phyloP scores from a whole-genome alignment of 2,329 filamentous ascomycete species.

The Endoconidiophora polonica region DNA sequence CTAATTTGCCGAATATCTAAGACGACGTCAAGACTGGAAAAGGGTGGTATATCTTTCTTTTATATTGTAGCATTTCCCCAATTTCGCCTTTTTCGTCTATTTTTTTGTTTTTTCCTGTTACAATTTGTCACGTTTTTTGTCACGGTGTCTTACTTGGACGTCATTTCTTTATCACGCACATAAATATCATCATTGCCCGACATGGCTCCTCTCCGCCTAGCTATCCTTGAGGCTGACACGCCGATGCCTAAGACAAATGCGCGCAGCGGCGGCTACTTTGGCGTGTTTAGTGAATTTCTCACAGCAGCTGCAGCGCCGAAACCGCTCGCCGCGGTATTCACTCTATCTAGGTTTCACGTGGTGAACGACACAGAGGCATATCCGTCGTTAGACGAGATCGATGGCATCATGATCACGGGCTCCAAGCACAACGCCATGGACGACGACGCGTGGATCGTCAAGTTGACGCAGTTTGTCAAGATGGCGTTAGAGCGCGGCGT shows the following conservation, averaged over 20 bases:
- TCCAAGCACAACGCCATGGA: conserved; percentile 60
- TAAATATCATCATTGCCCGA: not conserved
- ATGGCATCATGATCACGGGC: conserved; percentile 71
- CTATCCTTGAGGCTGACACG: conserved; percentile 76
- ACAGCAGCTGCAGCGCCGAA: conserved; percentile 28
- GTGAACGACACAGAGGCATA: conserved; percentile 45
- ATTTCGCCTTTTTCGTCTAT: not conserved
- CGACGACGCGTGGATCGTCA: conserved; percentile 57
- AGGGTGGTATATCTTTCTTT: not conserved
- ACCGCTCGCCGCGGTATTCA: conserved; percentile 30
- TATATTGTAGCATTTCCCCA: not conserved
- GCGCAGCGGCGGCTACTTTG: conserved; percentile 56
- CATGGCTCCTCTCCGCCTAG: conserved; percentile 49
- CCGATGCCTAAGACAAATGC: conserved; percentile 47
- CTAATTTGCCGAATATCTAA: not conserved
- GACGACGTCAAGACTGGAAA: too few species aligned
- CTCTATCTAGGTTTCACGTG: conserved; percentile 53
- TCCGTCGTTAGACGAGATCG: conserved; percentile 55
- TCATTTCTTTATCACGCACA: not conserved
- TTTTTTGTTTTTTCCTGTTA: conserved; percentile 2
- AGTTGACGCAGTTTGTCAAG: conserved; percentile 51
- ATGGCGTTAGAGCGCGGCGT: conserved; percentile 43
- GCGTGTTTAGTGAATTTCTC: conserved; percentile 49
- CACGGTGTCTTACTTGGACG: not conserved
- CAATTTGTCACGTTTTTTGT: not conserved